Evolutionary conservation across 1,284 basidiomycete genomes (phyloP).

Genomic region (Kwoniella shivajii): DNA sequence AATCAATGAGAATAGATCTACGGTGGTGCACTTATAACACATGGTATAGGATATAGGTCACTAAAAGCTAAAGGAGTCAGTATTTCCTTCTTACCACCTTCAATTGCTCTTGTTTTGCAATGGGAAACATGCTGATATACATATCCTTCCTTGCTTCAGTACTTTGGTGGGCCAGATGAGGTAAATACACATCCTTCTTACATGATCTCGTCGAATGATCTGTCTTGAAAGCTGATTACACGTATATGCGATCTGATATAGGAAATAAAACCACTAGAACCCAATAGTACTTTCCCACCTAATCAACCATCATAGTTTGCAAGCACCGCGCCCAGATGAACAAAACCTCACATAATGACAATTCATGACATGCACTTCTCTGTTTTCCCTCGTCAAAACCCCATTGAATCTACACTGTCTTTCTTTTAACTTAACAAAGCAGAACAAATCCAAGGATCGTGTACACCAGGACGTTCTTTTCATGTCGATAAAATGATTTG

Average conservation of each 20-base stretch:
- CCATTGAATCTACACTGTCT: not conserved
- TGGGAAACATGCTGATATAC: too few relatives aligned
- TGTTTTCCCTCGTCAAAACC: not conserved
- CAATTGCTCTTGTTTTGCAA: too few relatives aligned
- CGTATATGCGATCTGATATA: not conserved
- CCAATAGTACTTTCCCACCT: not conserved
- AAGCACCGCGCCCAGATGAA: not conserved
- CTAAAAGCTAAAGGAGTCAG: constrained; percentile 20
- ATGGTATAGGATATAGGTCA: constrained; percentile 21
- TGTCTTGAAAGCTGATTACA: too few relatives aligned
- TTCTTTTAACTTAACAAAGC: too few relatives aligned
- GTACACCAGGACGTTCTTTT: too few relatives aligned
- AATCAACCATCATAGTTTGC: constrained; percentile 9
- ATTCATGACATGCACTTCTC: constrained; percentile 7
- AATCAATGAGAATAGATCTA: constrained; percentile 8
- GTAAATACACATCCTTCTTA: too few relatives aligned
- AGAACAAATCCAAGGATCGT: too few relatives aligned
- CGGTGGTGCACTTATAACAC: constrained; percentile 20
- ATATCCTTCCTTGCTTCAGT: constrained; percentile 4
- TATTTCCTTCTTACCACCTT: too few relatives aligned
- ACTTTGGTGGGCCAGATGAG: constrained; percentile 15
- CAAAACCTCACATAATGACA: not conserved
- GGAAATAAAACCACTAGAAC: constrained; percentile 3
- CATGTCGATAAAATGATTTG: too few relatives aligned
- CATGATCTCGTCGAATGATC: too few relatives aligned